Conservation (phyloP, 1,284 basidiomycete species). For the Ustilago cynodontis region DNA sequence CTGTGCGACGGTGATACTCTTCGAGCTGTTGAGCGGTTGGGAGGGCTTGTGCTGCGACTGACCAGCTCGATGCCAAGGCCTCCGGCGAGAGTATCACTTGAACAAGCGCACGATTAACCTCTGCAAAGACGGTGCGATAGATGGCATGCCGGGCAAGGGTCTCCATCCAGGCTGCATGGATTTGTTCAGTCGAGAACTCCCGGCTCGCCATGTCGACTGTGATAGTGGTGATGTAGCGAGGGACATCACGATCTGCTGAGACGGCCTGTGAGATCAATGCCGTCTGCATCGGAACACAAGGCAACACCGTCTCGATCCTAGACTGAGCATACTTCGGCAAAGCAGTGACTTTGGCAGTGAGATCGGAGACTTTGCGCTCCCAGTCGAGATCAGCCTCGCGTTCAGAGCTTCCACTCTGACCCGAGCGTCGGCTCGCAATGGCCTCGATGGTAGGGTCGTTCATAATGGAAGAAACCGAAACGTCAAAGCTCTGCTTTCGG, state of each 20-base stretch:
- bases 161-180: constrained; percentile 36
- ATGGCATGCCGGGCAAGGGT: constrained; percentile 46
- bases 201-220: constrained; percentile 18
- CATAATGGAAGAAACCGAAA: constrained; percentile 49
- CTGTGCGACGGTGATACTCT: constrained; percentile 25
- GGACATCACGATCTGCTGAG: constrained; percentile 21
- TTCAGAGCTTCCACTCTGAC: background rate
- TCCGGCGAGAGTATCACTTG: constrained; percentile 46
- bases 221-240: constrained; percentile 58
- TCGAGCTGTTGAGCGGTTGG: constrained; percentile 8
- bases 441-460: constrained; percentile 51
- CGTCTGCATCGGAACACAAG: constrained; percentile 61
- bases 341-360: constrained; percentile 18
- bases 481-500: constrained; percentile 31
- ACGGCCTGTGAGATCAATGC: constrained; percentile 56
- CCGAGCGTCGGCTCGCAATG: constrained; percentile 24
- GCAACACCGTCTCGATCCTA: constrained; percentile 28
- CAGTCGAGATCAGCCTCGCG: constrained; percentile 9
- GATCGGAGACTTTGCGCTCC: constrained; percentile 12
- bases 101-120: constrained; percentile 27
- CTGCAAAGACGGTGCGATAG: constrained; percentile 60
- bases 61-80: constrained; percentile 21
- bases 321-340: constrained; percentile 13
- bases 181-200: constrained; percentile 11
- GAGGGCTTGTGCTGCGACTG: background rate